Base-by-base conservation (phyloP, 345 rosid species). In the Dipteronia dyeriana region DNA sequence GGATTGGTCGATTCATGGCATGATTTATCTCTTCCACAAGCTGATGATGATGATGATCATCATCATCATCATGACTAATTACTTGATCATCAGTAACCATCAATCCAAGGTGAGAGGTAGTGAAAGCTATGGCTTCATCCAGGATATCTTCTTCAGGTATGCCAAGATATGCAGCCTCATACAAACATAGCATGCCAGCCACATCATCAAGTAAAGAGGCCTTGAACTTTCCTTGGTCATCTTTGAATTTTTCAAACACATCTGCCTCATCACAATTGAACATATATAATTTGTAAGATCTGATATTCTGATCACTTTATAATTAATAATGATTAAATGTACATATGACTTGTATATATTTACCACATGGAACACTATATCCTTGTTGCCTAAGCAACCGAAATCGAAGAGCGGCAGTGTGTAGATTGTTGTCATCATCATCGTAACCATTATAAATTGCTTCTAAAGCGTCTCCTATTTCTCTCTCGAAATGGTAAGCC, bases 351-450 rank as follows among this genome's bases (percentile, higher is more conserved):
- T 49, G 0, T 57, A 9, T 41, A 41, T 41, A 41, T 41, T 41
- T 57, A 86, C 85, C 81, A n/a, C 71, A 57, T 1, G 79, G 47
- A 64, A 66, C 49, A 31, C 10, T 3, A 7, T 67, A 59, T 22
- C 85, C 87, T 10, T 78, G 79, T 14, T 83, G 82, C 31, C 87
- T 69, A 2, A 83, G 76, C 23, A 86, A 64, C 10, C 87, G 78
- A 60, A 83, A 86, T 17, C 57, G 68, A 47, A 84, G 82, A 16
- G 85, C 68, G 1, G 49, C 51, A 0, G 20, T 23, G 26, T 68
- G 34, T 0, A 84, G 84, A 26, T 78, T 73, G 5, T 25, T 7
- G 8, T 31, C 45, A 2, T 73, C 26, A 6, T 66, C 59, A 14
- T 34, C 38, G 38, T 0, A 11, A 8, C 14, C 38, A 11, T 17